These are phyloP conservation scores for Dothidotthia symphoricarpi DNA, from an alignment of 2,329 filamentous ascomycete genomes.

Conservation along the genomic window DNA sequence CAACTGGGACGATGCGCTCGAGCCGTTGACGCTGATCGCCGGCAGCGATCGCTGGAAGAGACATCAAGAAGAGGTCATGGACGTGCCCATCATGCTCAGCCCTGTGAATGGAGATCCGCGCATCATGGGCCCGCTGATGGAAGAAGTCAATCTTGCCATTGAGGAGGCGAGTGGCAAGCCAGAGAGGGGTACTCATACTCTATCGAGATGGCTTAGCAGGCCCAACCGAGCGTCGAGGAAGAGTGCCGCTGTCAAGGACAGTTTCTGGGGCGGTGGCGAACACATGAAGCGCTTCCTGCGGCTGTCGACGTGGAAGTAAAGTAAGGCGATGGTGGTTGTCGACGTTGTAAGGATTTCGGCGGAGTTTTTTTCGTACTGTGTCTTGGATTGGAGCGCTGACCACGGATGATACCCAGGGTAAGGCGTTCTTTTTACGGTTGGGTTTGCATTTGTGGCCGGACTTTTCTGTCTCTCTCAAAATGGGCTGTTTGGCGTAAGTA, in stretches of 20 bases:
- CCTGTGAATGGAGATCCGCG: conserved; percentile 36
- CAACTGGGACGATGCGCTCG: conserved; percentile 80
- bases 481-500: conserved; percentile 17
- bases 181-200: conserved; percentile 21
- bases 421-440: conserved; percentile 9
- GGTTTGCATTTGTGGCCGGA: conserved; percentile 9
- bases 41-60: conserved; percentile 43
- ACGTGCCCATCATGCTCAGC: conserved; percentile 41
- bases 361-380: conserved; percentile 9
- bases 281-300: conserved; percentile 40
- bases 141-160: conserved; percentile 30
- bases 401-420: conserved; percentile 12
- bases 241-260: conserved; percentile 30
- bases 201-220: conserved; percentile 37
- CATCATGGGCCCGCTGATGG: conserved; percentile 38
- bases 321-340: conserved; percentile 1
- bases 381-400: conserved; percentile 12
- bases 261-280: conserved; percentile 35
- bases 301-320: conserved; percentile 34
- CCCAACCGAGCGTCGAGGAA: conserved; percentile 16
- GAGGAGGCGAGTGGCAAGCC: conserved; percentile 18
- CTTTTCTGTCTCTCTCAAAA: conserved; percentile 5
- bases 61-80: conserved; percentile 45
- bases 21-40: conserved; percentile 58
- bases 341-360: conserved; percentile 10